These are phyloP conservation scores for Candida hungchunana DNA, from an alignment of 805 yeast species.

Conservation along the genomic window DNA sequence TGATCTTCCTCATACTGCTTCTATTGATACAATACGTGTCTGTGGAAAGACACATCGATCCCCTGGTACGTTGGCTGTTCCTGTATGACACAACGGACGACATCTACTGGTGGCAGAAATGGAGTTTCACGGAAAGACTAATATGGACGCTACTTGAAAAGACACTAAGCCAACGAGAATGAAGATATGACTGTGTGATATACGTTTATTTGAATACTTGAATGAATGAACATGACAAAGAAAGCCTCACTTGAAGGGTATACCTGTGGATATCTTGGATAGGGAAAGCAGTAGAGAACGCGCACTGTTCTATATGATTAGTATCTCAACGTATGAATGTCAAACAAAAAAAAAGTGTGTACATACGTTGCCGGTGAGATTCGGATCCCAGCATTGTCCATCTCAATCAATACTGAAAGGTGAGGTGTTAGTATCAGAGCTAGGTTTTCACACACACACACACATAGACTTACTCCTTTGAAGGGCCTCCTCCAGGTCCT, in stretches of 20 bases:
- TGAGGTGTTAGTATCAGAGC: no score
- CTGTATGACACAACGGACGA: constrained; percentile 13
- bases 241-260: constrained; percentile 6
- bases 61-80: constrained; percentile 3
- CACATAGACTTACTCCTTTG: constrained; percentile 8
- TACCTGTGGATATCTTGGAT: constrained; percentile 11
- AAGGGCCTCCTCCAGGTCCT: constrained; percentile 12
- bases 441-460: no score
- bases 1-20: constrained; percentile 6
- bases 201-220: neutral
- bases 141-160: constrained; percentile 19
- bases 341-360: no score
- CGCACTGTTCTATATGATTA: no score
- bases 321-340: no score
- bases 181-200: neutral
- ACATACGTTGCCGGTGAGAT: constrained; percentile 13
- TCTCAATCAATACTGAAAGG: constrained; percentile 12
- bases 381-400: constrained; percentile 17
- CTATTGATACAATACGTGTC: constrained; percentile 3
- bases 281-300: constrained; percentile 11
- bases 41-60: constrained; percentile 3
- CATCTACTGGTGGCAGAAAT: constrained; percentile 23
- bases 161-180: constrained; percentile 6
- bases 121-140: constrained; percentile 10
- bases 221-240: neutral